Conservation (phyloP, 2,329 filamentous ascomycete species). For the Aspergillus arachidicola region DNA sequence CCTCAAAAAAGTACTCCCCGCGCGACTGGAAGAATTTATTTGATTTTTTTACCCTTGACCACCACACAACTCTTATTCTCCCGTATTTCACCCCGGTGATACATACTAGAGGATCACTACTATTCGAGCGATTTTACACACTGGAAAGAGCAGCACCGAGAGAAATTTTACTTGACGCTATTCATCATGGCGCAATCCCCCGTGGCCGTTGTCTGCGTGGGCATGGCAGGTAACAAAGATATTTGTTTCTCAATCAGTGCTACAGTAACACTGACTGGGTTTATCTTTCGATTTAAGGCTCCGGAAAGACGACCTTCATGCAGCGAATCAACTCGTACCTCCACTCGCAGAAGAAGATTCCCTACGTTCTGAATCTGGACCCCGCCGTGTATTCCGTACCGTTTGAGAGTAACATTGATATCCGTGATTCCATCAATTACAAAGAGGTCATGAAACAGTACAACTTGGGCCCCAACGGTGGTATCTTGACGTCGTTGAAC, state of each 20-base stretch:
- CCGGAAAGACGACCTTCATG: slow-evolving; percentile 99
- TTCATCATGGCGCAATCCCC: slow-evolving; percentile 57
- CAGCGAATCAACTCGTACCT: slow-evolving; percentile 94
- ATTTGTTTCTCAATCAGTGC: neutral
- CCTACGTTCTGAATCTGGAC: slow-evolving; percentile 96
- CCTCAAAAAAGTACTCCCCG: slow-evolving; percentile 21
- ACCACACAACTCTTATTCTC: neutral
- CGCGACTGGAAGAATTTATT: slow-evolving; percentile 25
- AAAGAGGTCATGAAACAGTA: slow-evolving; percentile 99
- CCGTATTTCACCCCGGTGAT: neutral
- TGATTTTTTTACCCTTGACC: neutral
- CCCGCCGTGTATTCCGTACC: slow-evolving; percentile 91
- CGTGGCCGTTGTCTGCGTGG: slow-evolving; percentile 86
- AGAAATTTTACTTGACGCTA: slow-evolving; percentile 2
- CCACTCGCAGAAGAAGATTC: slow-evolving; percentile 75
- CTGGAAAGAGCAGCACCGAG: neutral
- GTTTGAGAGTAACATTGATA: slow-evolving; percentile 97
- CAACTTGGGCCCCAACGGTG: slow-evolving; percentile 94
- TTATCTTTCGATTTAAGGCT: slow-evolving; percentile 56
- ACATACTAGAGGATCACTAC: neutral
- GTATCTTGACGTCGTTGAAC: slow-evolving; percentile 92
- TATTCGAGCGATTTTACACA: neutral
- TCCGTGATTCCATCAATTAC: slow-evolving; percentile 98
- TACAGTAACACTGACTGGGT: slow-evolving; percentile 9
- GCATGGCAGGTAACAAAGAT: slow-evolving; percentile 76